phyloP scores from a whole-genome alignment of 2,329 filamentous ascomycete genomes.

The Phialophora expanda region DNA sequence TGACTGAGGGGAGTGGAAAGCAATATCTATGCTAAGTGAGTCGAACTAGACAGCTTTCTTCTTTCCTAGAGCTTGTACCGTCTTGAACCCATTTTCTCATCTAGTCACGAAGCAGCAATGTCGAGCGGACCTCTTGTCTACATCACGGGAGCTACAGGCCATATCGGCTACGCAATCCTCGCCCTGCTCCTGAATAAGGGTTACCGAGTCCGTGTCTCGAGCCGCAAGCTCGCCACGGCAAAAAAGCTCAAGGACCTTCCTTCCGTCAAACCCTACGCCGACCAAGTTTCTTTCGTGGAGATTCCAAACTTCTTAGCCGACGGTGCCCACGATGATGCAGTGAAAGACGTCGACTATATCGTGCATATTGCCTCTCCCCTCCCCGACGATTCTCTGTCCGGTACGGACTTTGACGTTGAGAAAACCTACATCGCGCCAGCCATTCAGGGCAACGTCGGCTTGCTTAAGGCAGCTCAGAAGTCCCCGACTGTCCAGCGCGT shows the following conservation, averaged over 20 bases:
- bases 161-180: slow-evolving; percentile 39
- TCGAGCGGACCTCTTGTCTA: slow-evolving; percentile 19
- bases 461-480: slow-evolving; percentile 6
- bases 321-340: slow-evolving; percentile 46
- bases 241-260: slow-evolving; percentile 23
- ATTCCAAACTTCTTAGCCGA: slow-evolving; percentile 40
- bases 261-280: slow-evolving; percentile 23
- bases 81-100: background rate
- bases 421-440: slow-evolving; percentile 3
- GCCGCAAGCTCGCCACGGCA: slow-evolving; percentile 37
- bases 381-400: background rate
- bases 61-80: background rate
- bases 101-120: background rate
- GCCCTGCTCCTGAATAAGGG: slow-evolving; percentile 35
- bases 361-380: slow-evolving; percentile 42
- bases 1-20: background rate
- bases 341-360: slow-evolving; percentile 48
- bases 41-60: background rate
- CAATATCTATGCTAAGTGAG: background rate
- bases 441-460: slow-evolving; percentile 2
- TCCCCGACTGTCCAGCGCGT: slow-evolving; percentile 5
- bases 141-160: slow-evolving; percentile 37
- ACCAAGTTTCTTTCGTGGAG: slow-evolving; percentile 39
- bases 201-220: slow-evolving; percentile 38
- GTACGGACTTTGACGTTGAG: slow-evolving; percentile 3